Evolutionary conservation across 129 eudicot species (phyloP).

Genomic region (Pseudognaphalium luteoalbum): DNA sequence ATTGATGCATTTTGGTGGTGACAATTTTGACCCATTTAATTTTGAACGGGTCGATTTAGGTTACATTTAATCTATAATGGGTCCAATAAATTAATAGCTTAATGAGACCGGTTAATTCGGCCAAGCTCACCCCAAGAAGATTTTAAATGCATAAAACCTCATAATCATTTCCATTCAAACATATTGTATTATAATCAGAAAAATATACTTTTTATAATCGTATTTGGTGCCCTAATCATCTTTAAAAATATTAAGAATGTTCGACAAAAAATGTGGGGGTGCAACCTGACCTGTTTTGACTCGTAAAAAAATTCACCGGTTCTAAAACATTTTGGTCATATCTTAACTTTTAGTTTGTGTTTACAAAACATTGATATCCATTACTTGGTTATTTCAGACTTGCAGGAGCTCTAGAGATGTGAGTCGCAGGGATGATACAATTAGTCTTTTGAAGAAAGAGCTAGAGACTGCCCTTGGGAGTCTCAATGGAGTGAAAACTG

Average conservation of each 20-base stretch:
- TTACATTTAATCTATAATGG: not conserved
- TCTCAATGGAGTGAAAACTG: slow-evolving; percentile 68
- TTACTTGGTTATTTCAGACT: slow-evolving; percentile 53
- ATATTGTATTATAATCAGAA: no score
- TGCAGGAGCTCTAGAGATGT: slow-evolving; percentile 45
- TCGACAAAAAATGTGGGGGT: not conserved
- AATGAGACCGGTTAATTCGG: not conserved
- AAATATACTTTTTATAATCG: no score
- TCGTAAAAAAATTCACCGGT: not conserved
- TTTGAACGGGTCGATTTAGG: not conserved
- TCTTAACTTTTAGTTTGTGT: slow-evolving; percentile 3
- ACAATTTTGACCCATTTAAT: not conserved
- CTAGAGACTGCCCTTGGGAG: slow-evolving; percentile 73
- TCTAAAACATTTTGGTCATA: slow-evolving; percentile 1
- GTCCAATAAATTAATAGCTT: not conserved
- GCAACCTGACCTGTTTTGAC: not conserved
- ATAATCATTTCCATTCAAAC: not conserved
- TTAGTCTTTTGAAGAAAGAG: slow-evolving; percentile 65
- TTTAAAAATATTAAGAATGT: not conserved
- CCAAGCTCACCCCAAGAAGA: not conserved
- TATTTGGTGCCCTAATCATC: not conserved
- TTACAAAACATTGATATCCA: slow-evolving; percentile 13
- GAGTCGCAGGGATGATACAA: slow-evolving; percentile 46
- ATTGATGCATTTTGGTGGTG: not conserved
- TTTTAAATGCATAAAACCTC: not conserved